Conservation (phyloP, 2,329 filamentous ascomycete genomes). For the Monosporascus sp. region DNA sequence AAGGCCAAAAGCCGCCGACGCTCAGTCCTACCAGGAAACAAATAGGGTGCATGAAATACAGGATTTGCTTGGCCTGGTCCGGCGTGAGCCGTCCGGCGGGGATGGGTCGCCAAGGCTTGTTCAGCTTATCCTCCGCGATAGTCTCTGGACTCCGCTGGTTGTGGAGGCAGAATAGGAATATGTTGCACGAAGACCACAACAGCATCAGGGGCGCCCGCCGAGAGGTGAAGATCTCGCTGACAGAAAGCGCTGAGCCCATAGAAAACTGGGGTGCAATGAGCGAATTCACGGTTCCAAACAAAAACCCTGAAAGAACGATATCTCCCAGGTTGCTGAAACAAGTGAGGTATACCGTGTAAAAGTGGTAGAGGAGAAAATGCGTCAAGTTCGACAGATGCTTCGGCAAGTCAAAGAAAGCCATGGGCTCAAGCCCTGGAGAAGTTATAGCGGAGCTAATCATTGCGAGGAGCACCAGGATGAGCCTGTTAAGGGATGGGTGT, state of each 20-base stretch:
- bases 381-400: too few species aligned
- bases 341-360: background rate
- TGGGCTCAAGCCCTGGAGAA: too few species aligned
- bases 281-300: background rate
- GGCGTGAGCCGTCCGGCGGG: conserved; percentile 1
- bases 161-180: conserved; percentile 2
- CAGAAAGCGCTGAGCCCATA: background rate
- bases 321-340: background rate
- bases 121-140: conserved; percentile 3
- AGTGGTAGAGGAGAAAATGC: too few species aligned
- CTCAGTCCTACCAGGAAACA: background rate
- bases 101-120: conserved; percentile 5
- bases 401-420: too few species aligned
- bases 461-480: too few species aligned
- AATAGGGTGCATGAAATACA: conserved; percentile 1
- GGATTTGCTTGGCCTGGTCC: background rate
- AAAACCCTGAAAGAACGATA: background rate
- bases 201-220: background rate
- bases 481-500: too few species aligned
- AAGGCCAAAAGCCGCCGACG: conserved; percentile 2
- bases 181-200: conserved; percentile 2
- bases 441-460: too few species aligned
- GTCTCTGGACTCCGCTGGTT: background rate
- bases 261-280: background rate
- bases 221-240: background rate